These are phyloP conservation scores for Metschnikowia amazonensis DNA, from an alignment of 805 yeast genomes.

Conservation along the genomic window DNA sequence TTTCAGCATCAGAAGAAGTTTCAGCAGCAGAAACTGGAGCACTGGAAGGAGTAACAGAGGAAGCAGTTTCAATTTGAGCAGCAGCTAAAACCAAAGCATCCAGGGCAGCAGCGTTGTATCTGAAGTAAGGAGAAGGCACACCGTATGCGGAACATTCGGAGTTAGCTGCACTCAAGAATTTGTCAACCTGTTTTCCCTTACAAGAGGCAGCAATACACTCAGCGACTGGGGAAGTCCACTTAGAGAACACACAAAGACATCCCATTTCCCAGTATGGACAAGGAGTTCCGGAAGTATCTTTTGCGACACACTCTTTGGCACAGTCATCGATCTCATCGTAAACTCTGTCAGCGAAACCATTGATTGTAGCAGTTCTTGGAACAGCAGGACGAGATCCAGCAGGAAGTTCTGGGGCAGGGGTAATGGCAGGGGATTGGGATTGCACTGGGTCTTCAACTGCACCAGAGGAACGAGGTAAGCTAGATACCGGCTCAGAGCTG, in stretches of 20 bases:
- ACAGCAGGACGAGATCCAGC: background rate
- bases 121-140: conserved; percentile 20
- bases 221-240: conserved; percentile 11
- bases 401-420: conserved; percentile 4
- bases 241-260: conserved; percentile 14
- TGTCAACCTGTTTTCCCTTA: conserved; percentile 8
- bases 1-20: too few species aligned
- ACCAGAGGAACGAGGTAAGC: conserved; percentile 1
- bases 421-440: conserved; percentile 8
- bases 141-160: conserved; percentile 13
- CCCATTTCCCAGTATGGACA: conserved; percentile 19
- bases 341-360: conserved; percentile 15
- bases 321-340: conserved; percentile 11
- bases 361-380: conserved; percentile 12
- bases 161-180: conserved; percentile 10
- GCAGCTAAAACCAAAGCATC: conserved; percentile 6
- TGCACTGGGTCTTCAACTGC: conserved; percentile 1
- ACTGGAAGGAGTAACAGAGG: too few species aligned
- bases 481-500: background rate
- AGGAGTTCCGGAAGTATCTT: conserved; percentile 6
- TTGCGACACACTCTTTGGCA: conserved; percentile 12
- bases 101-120: conserved; percentile 11
- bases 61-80: too few species aligned
- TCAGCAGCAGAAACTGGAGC: too few species aligned
- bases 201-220: conserved; percentile 13